Evolutionary conservation across 345 rosid species (phyloP), one percentile per base, ranked within the genome.

Genomic region (Arabidopsis suecica): DNA sequence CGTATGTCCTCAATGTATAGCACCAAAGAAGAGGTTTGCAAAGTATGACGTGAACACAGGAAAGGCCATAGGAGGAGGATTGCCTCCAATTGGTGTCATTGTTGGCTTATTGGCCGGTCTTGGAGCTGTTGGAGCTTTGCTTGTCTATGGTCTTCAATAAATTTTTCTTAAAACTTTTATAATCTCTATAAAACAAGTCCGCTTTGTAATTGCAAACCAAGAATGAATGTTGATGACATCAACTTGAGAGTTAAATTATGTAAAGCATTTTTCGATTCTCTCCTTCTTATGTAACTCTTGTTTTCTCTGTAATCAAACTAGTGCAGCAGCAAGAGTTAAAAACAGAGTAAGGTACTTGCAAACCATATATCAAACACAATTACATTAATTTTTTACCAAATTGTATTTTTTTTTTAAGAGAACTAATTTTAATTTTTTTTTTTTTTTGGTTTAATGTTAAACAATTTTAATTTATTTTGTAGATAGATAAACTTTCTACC

Each of bases 11-110:
- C 98, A 91, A 74, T 93, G 98, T 72, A 77, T 20, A 73, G 98
- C 98, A 33, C 97, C 97, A 0, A 93, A 89, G 80, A 93, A 93
- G 88, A 86, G 98, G 82, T 93, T 93, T 77, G 94, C 96, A 0
- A 48, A 53, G 56, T 93, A 93, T 42, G 97, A 93, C 20, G 94
- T 87, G 69, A 88, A 87, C 76, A 89, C 96, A 3, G 98, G 98
- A 37, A 93, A 78, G 72, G 87, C 97, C 42, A 84, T 91, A 5
- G 98, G 97, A 9, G 96, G 97, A 13, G 98, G 93, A n/a, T 66
- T 91, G 84, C 98, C 98, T 25, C 98, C 98, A 0, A 75, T 89
- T 10, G 97, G 97, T 33, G 98, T 93, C 59, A 82, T 93, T 51
- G 68, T 91, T 3, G 98, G 98, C 1, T 82, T 93, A 71, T 41